Base-by-base conservation (phyloP, 108 stramenopile species). In the Nitzschia sp. region DNA sequence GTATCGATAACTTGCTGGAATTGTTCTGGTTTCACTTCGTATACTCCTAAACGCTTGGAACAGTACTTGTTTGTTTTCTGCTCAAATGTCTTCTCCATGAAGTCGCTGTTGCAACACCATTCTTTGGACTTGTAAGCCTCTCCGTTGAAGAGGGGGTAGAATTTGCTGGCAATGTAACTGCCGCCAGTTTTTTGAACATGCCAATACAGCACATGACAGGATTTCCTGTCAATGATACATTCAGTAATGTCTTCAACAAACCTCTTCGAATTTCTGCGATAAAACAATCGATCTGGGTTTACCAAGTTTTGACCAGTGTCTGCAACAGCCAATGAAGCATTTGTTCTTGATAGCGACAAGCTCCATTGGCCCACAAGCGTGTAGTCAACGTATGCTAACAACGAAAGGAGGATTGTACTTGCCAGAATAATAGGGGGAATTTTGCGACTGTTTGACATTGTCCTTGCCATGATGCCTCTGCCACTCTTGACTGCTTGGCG, bases 161-260 rank as follows among this genome's bases (percentile, higher is more conserved):
- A 52, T 9, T 19, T 14, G 10, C 22, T 26, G 2, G 64, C 64
- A 7, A 65, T 19, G 34, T 52, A 53, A 26, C 50, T 20, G 7
- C 64, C 64, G 1, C 64, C 64, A 10, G 64, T 65, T 14, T 65
- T 65, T 21, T 65, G 64, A 24, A 65, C 37, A 26, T 65, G 64
- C 64, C 64, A 65, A 22, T 52, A 65, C 51, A 65, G 37, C 37
- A 65, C 51, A 22, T 52, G 64, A 34, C 64, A 65, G 20, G 14
- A 62, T n/a, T 46, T 22, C 22, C 9, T 10, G 9, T 62, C 61
- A 43, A 62, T 17, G 7, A 62, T 21, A 22, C 61, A 62, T 20
- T 46, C 43, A 2, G 41, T 17, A 62, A 62, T 40, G 5, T 62
- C 17, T 10, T 44, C 9, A 11, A 62, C 21, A 43, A 62, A 62